Conservation (phyloP, 352 stramenopile genomes). For the Phytophthora europaea region DNA sequence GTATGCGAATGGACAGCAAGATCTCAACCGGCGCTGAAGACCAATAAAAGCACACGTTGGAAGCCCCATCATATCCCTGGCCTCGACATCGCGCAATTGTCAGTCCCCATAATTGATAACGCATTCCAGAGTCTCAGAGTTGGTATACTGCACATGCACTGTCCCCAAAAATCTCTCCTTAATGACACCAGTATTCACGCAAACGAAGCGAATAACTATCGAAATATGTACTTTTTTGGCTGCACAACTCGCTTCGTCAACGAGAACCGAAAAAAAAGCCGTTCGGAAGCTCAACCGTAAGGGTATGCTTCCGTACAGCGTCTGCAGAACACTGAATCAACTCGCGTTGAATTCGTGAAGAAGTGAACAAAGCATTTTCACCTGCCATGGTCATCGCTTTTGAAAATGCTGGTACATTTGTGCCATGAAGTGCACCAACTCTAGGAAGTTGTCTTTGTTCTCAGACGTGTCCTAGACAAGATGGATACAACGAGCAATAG, state of each 20-base stretch:
- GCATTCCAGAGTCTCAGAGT: neutral
- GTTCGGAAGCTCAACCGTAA: neutral
- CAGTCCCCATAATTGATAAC: neutral
- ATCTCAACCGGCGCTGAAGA: neutral
- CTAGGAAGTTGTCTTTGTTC: neutral
- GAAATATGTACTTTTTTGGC: neutral
- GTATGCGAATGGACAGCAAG: neutral
- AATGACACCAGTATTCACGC: neutral
- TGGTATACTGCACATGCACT: neutral
- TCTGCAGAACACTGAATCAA: neutral
- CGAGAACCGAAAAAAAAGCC: neutral
- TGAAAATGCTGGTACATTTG: neutral
- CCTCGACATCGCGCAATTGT: neutral
- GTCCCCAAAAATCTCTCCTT: neutral
- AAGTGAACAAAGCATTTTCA: neutral
- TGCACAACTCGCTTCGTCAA: neutral
- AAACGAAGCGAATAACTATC: neutral
- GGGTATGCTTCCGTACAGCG: neutral
- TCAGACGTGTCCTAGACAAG: neutral
- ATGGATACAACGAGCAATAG: neutral
- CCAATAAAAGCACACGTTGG: neutral
- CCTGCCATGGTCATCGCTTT: neutral
- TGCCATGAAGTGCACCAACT: neutral
- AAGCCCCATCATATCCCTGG: neutral
- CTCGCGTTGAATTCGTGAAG: neutral